Conservation (phyloP, 306 rosid species). For the Ammopiptanthus mongolicus region DNA sequence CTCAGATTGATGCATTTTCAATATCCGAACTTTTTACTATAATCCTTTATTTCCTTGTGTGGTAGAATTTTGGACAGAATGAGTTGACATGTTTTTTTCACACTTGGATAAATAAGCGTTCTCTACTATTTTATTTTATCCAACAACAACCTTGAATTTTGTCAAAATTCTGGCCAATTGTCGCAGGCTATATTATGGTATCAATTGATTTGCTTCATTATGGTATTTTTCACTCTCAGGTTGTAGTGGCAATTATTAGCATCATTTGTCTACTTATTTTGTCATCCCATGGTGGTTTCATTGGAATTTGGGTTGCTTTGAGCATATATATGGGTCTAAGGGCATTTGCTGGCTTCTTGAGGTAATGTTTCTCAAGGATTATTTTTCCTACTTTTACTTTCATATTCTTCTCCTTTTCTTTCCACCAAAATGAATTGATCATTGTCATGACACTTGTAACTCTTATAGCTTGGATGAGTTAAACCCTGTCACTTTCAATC, state of each 20-base stretch:
- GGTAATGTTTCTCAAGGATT: constrained; percentile 35
- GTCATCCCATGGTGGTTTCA: constrained; percentile 65
- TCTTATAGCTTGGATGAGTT: neutral
- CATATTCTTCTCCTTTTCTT: neutral
- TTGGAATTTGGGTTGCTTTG: constrained; percentile 92
- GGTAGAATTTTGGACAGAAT: no score
- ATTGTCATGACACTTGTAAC: neutral
- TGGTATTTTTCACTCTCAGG: constrained; percentile 36
- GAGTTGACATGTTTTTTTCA: no score
- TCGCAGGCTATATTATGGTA: neutral
- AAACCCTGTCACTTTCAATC: neutral
- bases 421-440: neutral
- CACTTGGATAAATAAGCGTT: no score
- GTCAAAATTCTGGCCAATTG: neutral
- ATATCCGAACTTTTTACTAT: neutral
- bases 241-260: constrained; percentile 80
- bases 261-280: constrained; percentile 63
- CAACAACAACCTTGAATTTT: neutral
- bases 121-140: no score
- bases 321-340: constrained; percentile 83
- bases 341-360: constrained; percentile 80
- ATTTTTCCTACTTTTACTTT: neutral
- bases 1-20: neutral
- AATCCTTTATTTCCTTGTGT: neutral
- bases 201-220: neutral